Conservation (phyloP, 78 protist species). For the slime mould (Dictyostelium discoideum) region dicty_2.7 NC_007089.4:5107501-5108000, state of each 20-base stretch:
- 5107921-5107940: background rate
- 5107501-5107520: constrained; percentile 23
- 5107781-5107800: constrained; percentile 13
- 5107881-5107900: background rate
- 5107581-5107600: constrained; percentile 67
- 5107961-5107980: constrained; percentile 76
- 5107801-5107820: constrained; percentile 44
- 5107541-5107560: constrained; percentile 52
- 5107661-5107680: constrained; percentile 69
- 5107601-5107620: constrained; percentile 53
- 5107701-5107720: constrained; percentile 54
- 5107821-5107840: constrained; percentile 60
- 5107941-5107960: constrained; percentile 62
- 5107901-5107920: too few relatives aligned
- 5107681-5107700: constrained; percentile 28
- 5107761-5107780: constrained; percentile 10
- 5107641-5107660: constrained; percentile 67
- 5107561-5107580: constrained; percentile 7
- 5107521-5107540: constrained; percentile 41
- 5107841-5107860: background rate
- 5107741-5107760: constrained; percentile 6
- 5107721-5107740: constrained; percentile 23
- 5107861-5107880: background rate
- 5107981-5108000: constrained; percentile 23
- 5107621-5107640: constrained; percentile 79